Base-by-base conservation (phyloP, 2,329 filamentous ascomycete species). In the Talaromyces funiculosus region DNA sequence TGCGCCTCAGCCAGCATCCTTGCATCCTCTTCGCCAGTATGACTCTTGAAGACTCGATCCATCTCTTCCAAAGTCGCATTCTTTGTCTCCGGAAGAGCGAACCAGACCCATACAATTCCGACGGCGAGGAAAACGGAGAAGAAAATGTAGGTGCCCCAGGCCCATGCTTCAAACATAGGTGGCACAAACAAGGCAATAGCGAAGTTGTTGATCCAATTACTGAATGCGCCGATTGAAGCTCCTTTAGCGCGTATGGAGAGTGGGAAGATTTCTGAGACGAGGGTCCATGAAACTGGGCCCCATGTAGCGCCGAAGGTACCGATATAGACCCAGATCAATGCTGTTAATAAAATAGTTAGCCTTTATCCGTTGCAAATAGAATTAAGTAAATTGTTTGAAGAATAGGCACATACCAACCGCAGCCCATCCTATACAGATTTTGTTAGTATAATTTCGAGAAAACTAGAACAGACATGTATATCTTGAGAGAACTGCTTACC, bases 151-250 rank as follows among this genome's bases (percentile, higher is more conserved):
- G 75, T 70, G 3, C 80, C 80, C 64, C 74, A 81, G 1, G 78
- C 78, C 0, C 77, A 86, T 57, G 82, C 82, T 62, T 83, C 74
- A 22, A 89, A 82, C 37, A 89, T 80, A 1, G 86, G 80, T 0
- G 86, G 87, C 0, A 85, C 88, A 29, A 88, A 81, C 66, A 89
- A 80, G 61, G 75, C 75, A 26, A 86, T 83, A 55, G 85, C 81
- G 64, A 87, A 87, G 69, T 87, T 86, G 68, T 82, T 84, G 2
- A 86, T 71, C 80, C 87, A 90, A 72, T 86, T 87, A 5, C 81
- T 81, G 61, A 81, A 84, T 0, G 85, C 87, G 0, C 84, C 84
- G 2, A 88, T 74, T 1, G 85, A 85, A 0, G 87, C 85, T 35
- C 87, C 87, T 69, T 88, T 89, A 2, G 86, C 85, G 6, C 86